Evolutionary conservation across 2,329 filamentous ascomycete species (phyloP).

Genomic region (Trichoderma afroharzianum): DNA sequence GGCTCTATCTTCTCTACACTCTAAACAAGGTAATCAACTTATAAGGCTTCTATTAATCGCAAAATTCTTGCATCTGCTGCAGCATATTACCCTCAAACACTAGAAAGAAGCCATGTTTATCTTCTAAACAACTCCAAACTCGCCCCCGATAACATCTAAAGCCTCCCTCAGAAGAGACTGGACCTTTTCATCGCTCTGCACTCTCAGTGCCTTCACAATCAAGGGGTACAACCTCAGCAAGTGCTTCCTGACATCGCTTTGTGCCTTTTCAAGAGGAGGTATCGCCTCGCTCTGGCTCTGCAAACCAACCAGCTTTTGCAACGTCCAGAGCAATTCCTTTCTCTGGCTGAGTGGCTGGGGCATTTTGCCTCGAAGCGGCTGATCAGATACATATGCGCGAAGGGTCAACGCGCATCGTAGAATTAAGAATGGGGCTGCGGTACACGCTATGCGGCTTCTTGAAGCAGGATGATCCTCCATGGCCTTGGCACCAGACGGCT

Average conservation of each 20-base stretch:
- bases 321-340: slow-evolving; percentile 70
- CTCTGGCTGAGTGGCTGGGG: slow-evolving; percentile 81
- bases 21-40: neutral
- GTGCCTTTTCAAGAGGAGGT: slow-evolving; percentile 48
- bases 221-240: slow-evolving; percentile 78
- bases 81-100: neutral
- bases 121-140: slow-evolving; percentile 28
- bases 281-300: slow-evolving; percentile 68
- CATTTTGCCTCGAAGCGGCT: slow-evolving; percentile 83
- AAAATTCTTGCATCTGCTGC: neutral
- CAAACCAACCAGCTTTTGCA: slow-evolving; percentile 64
- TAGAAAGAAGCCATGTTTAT: neutral
- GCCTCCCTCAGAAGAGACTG: slow-evolving; percentile 55
- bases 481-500: slow-evolving; percentile 32
- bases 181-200: slow-evolving; percentile 58
- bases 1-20: neutral
- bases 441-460: slow-evolving; percentile 64
- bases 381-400: slow-evolving; percentile 84
- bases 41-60: neutral
- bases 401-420: slow-evolving; percentile 75
- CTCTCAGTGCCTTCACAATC: slow-evolving; percentile 59
- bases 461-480: slow-evolving; percentile 29
- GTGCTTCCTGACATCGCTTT: slow-evolving; percentile 65
- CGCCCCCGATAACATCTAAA: slow-evolving; percentile 58
- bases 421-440: slow-evolving; percentile 76